A percentile compares a stretch with the other conserved stretches of the same genome.
Conservation (phyloP, 192 early-diverging fungal species). For the Coemansia sp. region DNA sequence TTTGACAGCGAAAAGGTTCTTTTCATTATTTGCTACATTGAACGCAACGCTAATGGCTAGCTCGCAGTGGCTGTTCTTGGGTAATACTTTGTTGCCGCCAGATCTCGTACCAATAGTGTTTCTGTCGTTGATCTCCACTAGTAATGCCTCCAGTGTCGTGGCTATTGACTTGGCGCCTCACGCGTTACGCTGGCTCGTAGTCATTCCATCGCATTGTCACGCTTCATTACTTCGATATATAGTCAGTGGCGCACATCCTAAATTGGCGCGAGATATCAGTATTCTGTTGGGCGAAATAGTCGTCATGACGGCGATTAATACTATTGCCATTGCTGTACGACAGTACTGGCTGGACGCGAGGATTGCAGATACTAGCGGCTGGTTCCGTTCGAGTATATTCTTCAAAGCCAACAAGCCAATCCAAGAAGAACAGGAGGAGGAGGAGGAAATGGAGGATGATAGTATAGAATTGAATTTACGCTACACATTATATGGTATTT, state of each 20-base stretch:
- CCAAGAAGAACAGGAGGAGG: background rate
- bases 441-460: no score
- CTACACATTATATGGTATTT: background rate
- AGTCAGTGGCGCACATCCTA: constrained; percentile 7
- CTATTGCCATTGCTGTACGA: background rate
- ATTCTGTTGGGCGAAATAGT: constrained; percentile 5
- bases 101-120: constrained; percentile 15
- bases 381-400: constrained; percentile 17
- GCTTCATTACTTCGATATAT: constrained; percentile 7
- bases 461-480: background rate
- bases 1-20: constrained; percentile 11
- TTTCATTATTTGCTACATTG: constrained; percentile 9
- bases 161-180: constrained; percentile 10
- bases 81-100: constrained; percentile 16
- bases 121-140: constrained; percentile 1
- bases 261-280: constrained; percentile 6
- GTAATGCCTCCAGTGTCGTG: background rate
- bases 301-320: background rate
- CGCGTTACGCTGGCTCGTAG: constrained; percentile 11
- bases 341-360: constrained; percentile 11
- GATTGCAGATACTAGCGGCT: constrained; percentile 8
- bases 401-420: background rate
- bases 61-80: constrained; percentile 24
- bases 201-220: constrained; percentile 11
- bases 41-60: constrained; percentile 9